phyloP scores from a whole-genome alignment of 1,139 yeast genomes.

The Petasospora fabianii region DNA sequence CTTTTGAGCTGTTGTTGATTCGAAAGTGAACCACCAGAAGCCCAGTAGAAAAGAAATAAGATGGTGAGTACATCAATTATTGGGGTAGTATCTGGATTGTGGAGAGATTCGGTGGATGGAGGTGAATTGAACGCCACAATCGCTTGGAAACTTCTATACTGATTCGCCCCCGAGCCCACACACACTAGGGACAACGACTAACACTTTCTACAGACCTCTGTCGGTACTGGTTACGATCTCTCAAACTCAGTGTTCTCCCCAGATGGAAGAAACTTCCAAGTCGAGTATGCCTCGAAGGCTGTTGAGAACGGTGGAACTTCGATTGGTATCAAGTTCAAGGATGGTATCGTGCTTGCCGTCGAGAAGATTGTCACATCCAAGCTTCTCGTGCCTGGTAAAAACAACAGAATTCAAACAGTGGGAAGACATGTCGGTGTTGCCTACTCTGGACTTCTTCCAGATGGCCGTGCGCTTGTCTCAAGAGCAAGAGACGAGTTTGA shows the following conservation, averaged over 20 bases:
- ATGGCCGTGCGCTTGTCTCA: slow-evolving; percentile 89
- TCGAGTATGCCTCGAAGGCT: slow-evolving; percentile 95
- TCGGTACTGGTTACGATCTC: slow-evolving; percentile 96
- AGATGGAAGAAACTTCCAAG: slow-evolving; percentile 98
- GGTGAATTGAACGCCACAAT: no score
- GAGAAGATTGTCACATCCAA: slow-evolving; percentile 88
- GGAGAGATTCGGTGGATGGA: no score
- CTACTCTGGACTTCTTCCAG: slow-evolving; percentile 93
- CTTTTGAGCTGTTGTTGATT: neutral
- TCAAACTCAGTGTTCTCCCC: slow-evolving; percentile 84
- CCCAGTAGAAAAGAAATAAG: neutral
- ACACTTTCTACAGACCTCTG: slow-evolving; percentile 59
- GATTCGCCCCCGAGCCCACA: slow-evolving; percentile 1
- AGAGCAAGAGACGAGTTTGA: slow-evolving; percentile 92
- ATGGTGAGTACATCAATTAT: neutral
- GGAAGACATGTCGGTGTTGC: slow-evolving; percentile 94
- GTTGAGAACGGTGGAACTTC: slow-evolving; percentile 97
- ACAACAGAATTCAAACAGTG: slow-evolving; percentile 85
- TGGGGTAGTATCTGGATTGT: no score
- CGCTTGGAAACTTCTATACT: no score
- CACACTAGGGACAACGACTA: neutral
- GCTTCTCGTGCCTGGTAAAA: slow-evolving; percentile 82
- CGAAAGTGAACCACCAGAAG: neutral
- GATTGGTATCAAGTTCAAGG: slow-evolving; percentile 85
- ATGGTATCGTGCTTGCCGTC: slow-evolving; percentile 94